A percentile compares a stretch with the other conserved stretches of the same genome.
These are phyloP conservation scores for Jatropha multifida DNA, from an alignment of 441 rosid species.

Conservation along the genomic window DNA sequence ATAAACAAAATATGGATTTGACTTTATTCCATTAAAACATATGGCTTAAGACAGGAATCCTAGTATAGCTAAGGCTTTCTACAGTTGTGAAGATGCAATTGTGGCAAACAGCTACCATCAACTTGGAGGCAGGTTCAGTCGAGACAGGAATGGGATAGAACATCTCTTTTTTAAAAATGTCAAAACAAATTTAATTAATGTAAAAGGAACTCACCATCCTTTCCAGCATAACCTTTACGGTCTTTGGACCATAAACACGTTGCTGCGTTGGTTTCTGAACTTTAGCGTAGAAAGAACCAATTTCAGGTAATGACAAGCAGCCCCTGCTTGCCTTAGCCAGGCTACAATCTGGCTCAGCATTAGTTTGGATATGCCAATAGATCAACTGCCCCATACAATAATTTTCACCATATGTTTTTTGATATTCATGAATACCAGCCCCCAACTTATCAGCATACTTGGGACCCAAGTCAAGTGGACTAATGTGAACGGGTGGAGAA, in stretches of 20 bases:
- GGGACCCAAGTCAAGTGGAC: constrained; percentile 96
- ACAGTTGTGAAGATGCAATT: neutral
- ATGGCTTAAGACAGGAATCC: neutral
- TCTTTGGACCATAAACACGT: constrained; percentile 83
- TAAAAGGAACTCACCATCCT: constrained; percentile 62
- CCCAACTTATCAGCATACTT: constrained; percentile 80
- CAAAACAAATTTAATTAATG: neutral
- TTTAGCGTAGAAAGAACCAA: constrained; percentile 89
- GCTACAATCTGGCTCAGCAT: constrained; percentile 75
- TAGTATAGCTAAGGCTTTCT: neutral
- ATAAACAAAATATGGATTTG: too few relatives aligned
- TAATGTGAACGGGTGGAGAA: constrained; percentile 85
- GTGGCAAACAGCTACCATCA: neutral
- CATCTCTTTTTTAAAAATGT: neutral
- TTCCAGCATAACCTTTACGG: constrained; percentile 69
- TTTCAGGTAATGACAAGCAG: constrained; percentile 85
- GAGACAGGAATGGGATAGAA: neutral
- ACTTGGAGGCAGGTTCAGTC: neutral
- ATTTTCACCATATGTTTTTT: constrained; percentile 88
- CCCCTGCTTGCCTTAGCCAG: constrained; percentile 79
- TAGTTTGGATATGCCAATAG: constrained; percentile 93
- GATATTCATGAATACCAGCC: constrained; percentile 63
- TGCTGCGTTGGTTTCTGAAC: constrained; percentile 81
- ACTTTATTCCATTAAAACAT: too few relatives aligned
- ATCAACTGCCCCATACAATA: constrained; percentile 97